Base-by-base conservation (phyloP, 2,329 filamentous ascomycete genomes). In the Pseudogymnoascus sp. region DNA sequence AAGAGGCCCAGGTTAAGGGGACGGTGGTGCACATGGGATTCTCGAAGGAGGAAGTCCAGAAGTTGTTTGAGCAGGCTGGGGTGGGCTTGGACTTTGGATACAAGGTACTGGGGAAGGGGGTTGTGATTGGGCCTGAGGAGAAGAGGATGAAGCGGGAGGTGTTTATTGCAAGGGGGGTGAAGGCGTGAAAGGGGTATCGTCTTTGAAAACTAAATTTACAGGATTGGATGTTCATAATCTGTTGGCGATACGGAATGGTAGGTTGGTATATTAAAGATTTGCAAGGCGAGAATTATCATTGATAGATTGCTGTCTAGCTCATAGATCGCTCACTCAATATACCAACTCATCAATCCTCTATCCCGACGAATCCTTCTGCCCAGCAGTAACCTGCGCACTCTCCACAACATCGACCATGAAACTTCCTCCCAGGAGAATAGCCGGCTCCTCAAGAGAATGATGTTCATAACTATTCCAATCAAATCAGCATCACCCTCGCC, bases 371-470 rank as follows among this genome's bases (percentile, higher is more conserved):
- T 25, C 12, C 20, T 47, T 47, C 20, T 47, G 20, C 5, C 12
- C 39, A 28, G 20, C 39, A 47, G 39, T 4, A 1, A 25, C 39
- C 39, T 47, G 20, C 43, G 60, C 43, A 8, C 61, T 38, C 58
- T 65, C 63, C 11, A 43, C 54, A 14, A 61, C 38, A 61, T 75
- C 74, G 12, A 79, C 77, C 12, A 78, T 74, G 69, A 91, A 91
- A 0, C 85, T 84, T 63, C 90, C 86, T 11, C 90, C 90, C 1
- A 94, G 79, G 32, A 93, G 76, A 59, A 95, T 87, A 0, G 90
- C 90, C 2, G 90, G 90, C 73, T 94, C 90, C 1, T 90, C 75
- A 60, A 94, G 82, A 66, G 74, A 90, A 67, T 89, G 80, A 73
- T 94, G 90, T 68, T 94, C 89, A 71, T 94, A 95, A 73, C 88